Evolutionary conservation across 306 rosid genomes (phyloP), one percentile per base, ranked within the genome.

Genomic region (Vigna angularis): DNA sequence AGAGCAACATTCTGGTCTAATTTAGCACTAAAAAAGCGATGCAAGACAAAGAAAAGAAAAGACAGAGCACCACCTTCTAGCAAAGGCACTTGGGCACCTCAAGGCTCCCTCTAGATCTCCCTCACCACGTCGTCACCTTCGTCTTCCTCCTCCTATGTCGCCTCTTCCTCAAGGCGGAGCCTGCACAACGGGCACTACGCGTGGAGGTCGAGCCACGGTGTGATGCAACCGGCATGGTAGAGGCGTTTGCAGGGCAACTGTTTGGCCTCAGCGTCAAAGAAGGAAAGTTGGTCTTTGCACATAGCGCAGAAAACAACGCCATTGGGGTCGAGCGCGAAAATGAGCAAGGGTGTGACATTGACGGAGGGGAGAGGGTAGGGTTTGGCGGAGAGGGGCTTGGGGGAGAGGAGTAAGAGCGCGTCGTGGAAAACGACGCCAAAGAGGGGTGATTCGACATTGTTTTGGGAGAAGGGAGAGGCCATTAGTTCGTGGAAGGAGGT

Each of bases 131-230:
- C 71, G 0, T 34, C 64, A 0, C 3, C 57, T 0, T 32, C 40
- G 0, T 78, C 67, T 1, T 44, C 58, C 0, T 61, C 83, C 0
- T 20, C 36, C 1, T 55, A 70, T 0, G 11, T 3, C 45, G 3
- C 3, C 3, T 55, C 59, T 9, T 65, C 74, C 4, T 10, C 49
- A 1, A 90, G 73, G 61, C 87, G 84, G 69, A 85, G 86, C 3
- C 98, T 86, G 66, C 98, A 93, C 16, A 93, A 83, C 0, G 98
- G 97, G 78, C 98, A 93, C 0, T 97, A 87, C 44, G 82, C 75
- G 28, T 85, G 93, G 24, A 83, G 80, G 0, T 76, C 82, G 9
- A 93, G 91, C 98, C 98, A 93, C 1, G 93, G 98, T 17, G 89
- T 87, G 78, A 93, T 93, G 82, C 97, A 93, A 49, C 87, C 88